phyloP scores from a whole-genome alignment of 768 basidiomycete genomes.

The Leucocoprinus birnbaumii region DNA sequence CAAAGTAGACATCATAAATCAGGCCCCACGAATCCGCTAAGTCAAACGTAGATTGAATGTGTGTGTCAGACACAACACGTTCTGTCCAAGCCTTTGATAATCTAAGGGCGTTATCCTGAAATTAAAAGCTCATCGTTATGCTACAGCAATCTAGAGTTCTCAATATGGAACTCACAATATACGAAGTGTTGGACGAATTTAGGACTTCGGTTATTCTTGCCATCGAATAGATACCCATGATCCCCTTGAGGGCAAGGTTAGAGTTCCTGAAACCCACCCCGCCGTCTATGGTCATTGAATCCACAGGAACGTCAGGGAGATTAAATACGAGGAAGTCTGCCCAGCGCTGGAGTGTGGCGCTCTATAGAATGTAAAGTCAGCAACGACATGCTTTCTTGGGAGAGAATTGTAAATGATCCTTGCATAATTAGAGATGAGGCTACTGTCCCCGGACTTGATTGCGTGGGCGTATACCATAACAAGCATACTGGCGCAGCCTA shows the following conservation, averaged over 20 bases:
- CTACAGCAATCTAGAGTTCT: background rate
- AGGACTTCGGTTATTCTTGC: constrained; percentile 38
- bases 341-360: no score
- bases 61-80: constrained; percentile 13
- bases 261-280: constrained; percentile 36
- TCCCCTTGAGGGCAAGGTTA: constrained; percentile 61
- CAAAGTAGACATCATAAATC: constrained; percentile 52
- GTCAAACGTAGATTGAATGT: constrained; percentile 20
- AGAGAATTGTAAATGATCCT: no score
- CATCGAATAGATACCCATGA: constrained; percentile 54
- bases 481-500: constrained; percentile 59
- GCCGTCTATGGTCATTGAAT: constrained; percentile 9
- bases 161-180: constrained; percentile 21
- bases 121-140: constrained; percentile 7
- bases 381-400: no score
- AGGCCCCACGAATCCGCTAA: constrained; percentile 32
- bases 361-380: no score
- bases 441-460: constrained; percentile 26
- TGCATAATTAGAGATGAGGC: constrained; percentile 36
- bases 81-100: constrained; percentile 14
- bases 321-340: constrained; percentile 40
- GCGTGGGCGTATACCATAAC: constrained; percentile 48
- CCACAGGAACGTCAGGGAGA: constrained; percentile 27
- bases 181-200: constrained; percentile 21
- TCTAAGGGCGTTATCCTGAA: constrained; percentile 7